Percentiles rank a stretch among this genome's conserved stretches.
These are phyloP conservation scores for Podaxis mareebaensis DNA, from an alignment of 768 basidiomycete species.

Conservation along the genomic window DNA sequence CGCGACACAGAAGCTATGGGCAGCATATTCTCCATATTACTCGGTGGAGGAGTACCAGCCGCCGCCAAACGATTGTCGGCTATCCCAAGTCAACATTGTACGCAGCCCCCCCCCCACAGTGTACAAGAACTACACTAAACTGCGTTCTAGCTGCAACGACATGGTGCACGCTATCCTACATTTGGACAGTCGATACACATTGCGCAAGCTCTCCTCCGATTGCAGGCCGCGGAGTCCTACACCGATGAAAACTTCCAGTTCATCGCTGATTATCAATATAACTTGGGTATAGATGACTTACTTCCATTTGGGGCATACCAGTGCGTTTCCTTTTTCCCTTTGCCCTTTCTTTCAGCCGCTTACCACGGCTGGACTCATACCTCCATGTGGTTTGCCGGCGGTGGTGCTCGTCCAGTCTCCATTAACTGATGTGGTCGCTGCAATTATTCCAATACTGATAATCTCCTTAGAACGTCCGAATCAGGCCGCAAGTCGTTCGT, in stretches of 20 bases:
- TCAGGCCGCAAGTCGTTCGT: slow-evolving; percentile 52
- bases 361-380: not conserved
- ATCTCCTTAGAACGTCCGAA: slow-evolving; percentile 32
- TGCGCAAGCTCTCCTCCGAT: slow-evolving; percentile 48
- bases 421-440: too few relatives aligned
- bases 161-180: slow-evolving; percentile 81
- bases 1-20: slow-evolving; percentile 43
- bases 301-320: slow-evolving; percentile 68
- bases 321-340: slow-evolving; percentile 37
- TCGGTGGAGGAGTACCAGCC: slow-evolving; percentile 44
- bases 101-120: not conserved
- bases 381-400: not conserved
- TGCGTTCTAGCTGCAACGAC: slow-evolving; percentile 65
- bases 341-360: not conserved
- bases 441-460: not conserved
- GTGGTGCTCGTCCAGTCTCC: too few relatives aligned
- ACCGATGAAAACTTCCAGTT: slow-evolving; percentile 54
- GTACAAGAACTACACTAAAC: not conserved
- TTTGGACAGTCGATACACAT: slow-evolving; percentile 44
- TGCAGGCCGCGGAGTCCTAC: slow-evolving; percentile 48
- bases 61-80: slow-evolving; percentile 48
- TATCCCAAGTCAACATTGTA: slow-evolving; percentile 51
- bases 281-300: slow-evolving; percentile 57
- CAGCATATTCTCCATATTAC: slow-evolving; percentile 62
- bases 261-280: slow-evolving; percentile 55